Base-by-base conservation (phyloP, 2,329 filamentous ascomycete species). In the Corniculantispora saksenae region DNA sequence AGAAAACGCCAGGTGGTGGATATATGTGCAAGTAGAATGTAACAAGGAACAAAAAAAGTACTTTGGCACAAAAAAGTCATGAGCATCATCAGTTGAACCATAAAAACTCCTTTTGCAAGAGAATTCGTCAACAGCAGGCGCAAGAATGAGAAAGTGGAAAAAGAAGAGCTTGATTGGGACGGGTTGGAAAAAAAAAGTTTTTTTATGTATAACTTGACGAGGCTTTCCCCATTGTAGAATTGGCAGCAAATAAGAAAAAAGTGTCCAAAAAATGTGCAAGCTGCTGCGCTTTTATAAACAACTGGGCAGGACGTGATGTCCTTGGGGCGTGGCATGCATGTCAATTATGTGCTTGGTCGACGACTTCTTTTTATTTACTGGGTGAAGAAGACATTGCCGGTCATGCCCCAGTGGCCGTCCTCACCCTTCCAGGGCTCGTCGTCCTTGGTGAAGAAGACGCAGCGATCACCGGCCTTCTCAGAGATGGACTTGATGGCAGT, bases 351-450 rank as follows among this genome's bases (percentile, higher is more conserved):
- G 59, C 35, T 60, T 21, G 15, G 23, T 9, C 19, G 10, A 21
- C n/a, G 23, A 38, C 38, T 45, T 45, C 3, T 15, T 32, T 53
- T 64, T 69, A 69, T 56, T 56, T 65, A 65, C 23, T 38, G 32
- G 59, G n/a, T 19, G 59, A 71, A 70, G 56, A 67, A 48, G 62
- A 59, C 59, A 65, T 68, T 68, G 68, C 32, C 32, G 32, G n/a
- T n/a, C n/a, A 72, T 89, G 68, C 93, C 92, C 86, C 92, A 97
- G 84, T 84, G 92, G 40, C 79, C 76, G 70, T 90, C 91, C 35
- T 85, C 79, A 48, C 80, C 73, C 89, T 97, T 97, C 94, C 94
- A 98, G 70, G 78, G 69, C 77, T 97, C 94, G 73, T 96, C 82
- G 72, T 86, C 82, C 80, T 85, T 93, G 70, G 89, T 91, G 87